Conservation (phyloP, 345 rosid genomes). For the Citrus australasica region DNA sequence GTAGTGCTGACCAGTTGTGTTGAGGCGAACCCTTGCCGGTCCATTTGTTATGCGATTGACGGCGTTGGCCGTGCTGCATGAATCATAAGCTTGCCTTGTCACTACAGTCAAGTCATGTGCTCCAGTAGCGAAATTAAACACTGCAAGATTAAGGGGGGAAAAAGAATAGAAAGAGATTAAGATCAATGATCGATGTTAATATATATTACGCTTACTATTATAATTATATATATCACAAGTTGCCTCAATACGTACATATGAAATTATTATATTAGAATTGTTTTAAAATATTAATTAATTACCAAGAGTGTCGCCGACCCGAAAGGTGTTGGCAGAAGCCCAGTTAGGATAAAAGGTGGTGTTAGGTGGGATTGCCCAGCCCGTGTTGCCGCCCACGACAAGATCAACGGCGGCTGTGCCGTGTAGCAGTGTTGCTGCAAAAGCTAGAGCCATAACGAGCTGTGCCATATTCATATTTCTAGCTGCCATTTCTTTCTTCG, state of each 20-base stretch:
- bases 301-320: slow-evolving; percentile 40
- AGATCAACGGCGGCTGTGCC: slow-evolving; percentile 15
- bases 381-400: slow-evolving; percentile 33
- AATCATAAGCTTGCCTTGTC: slow-evolving; percentile 20
- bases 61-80: slow-evolving; percentile 25
- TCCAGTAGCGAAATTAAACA: slow-evolving; percentile 24
- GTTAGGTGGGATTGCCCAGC: slow-evolving; percentile 26
- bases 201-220: too few relatives aligned
- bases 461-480: not conserved
- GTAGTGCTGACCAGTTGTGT: slow-evolving; percentile 27
- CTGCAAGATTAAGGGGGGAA: slow-evolving; percentile 9
- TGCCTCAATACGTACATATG: too few relatives aligned
- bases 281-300: not conserved
- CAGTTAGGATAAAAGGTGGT: slow-evolving; percentile 26
- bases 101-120: slow-evolving; percentile 37
- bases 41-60: not conserved
- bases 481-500: slow-evolving; percentile 7
- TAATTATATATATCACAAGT: too few relatives aligned
- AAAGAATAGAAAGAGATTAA: too few relatives aligned
- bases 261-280: too few relatives aligned
- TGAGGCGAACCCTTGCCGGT: slow-evolving; percentile 28
- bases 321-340: slow-evolving; percentile 25
- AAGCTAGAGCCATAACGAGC: slow-evolving; percentile 4
- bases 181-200: too few relatives aligned
- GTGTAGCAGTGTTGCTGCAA: slow-evolving; percentile 12